A percentile compares a stretch with the other conserved stretches of the same genome.
Evolutionary conservation across 2,329 filamentous ascomycete genomes (phyloP).

Genomic region (Ascochyta viciae-villosae): DNA sequence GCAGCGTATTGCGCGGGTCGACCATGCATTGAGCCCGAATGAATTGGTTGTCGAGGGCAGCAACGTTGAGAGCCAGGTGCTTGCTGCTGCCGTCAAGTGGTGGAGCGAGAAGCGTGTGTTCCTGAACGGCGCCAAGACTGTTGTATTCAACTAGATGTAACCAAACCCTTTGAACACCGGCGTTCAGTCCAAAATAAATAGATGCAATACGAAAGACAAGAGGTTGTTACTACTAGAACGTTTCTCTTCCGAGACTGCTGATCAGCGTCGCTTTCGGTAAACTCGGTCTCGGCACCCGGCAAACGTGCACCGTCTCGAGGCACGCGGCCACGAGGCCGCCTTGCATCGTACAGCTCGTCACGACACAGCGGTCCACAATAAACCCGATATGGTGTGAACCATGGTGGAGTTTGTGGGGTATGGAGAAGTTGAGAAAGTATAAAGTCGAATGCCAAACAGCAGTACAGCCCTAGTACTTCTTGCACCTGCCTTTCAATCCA

Average conservation of each 20-base stretch:
- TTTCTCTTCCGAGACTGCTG: background rate
- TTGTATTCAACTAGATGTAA: conserved; percentile 68
- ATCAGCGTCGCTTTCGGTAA: conserved; percentile 7
- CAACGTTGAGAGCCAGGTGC: conserved; percentile 83
- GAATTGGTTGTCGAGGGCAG: conserved; percentile 80
- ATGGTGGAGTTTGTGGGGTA: conserved; percentile 9
- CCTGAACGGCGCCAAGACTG: conserved; percentile 79
- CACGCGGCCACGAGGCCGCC: conserved; percentile 20
- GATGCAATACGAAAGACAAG: conserved; percentile 1
- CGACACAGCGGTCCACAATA: conserved; percentile 19
- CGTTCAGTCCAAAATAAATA: background rate
- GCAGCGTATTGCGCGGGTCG: conserved; percentile 78
- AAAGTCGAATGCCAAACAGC: background rate
- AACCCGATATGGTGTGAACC: conserved; percentile 5
- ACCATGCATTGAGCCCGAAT: conserved; percentile 78
- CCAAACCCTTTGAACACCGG: background rate
- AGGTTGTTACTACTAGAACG: background rate
- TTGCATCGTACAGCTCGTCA: conserved; percentile 24
- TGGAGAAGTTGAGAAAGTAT: background rate
- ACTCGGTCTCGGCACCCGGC: conserved; percentile 6
- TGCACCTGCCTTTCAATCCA: background rate
- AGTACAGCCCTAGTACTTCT: background rate
- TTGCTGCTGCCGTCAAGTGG: conserved; percentile 84
- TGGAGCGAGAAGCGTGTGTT: conserved; percentile 80
- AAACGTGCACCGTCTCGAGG: conserved; percentile 20